A percentile compares a stretch with the other conserved stretches of the same genome.
These are phyloP conservation scores for Erythrophleum ivorense DNA, from an alignment of 331 rosid genomes.

Conservation along the genomic window DNA sequence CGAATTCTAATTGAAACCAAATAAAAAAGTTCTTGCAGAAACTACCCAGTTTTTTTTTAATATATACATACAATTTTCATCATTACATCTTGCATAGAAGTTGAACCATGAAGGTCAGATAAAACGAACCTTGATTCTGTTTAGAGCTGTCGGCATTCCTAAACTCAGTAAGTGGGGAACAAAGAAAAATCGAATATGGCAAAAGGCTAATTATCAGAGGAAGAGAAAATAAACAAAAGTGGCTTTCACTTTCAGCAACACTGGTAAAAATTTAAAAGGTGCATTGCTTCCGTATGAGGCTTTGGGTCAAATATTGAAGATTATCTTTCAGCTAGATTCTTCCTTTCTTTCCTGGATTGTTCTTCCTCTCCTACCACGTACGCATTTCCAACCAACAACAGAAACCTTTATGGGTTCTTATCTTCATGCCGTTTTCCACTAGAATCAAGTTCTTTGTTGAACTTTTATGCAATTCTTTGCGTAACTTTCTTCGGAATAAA, in stretches of 20 bases:
- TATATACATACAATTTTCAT: neutral
- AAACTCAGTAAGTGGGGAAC: neutral
- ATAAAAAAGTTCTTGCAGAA: neutral
- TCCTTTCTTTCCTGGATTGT: constrained; percentile 62
- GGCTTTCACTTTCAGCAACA: constrained; percentile 5
- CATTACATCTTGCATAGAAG: neutral
- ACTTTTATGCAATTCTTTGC: constrained; percentile 49
- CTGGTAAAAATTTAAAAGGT: neutral
- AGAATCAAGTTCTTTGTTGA: constrained; percentile 60
- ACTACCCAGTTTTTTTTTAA: neutral
- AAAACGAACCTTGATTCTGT: too few species aligned
- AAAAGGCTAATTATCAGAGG: neutral
- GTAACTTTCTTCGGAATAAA: constrained; percentile 55
- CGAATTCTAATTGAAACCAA: too few species aligned
- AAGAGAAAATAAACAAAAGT: neutral
- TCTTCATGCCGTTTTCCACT: constrained; percentile 41
- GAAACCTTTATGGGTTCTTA: constrained; percentile 20
- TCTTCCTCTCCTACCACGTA: constrained; percentile 44
- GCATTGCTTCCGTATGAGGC: constrained; percentile 36
- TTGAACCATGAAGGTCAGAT: too few species aligned
- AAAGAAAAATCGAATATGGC: neutral
- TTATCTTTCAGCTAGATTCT: constrained; percentile 54
- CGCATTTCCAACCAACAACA: constrained; percentile 19
- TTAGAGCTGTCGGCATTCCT: neutral
- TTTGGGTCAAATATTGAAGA: constrained; percentile 32